Evolutionary conservation across 2,329 filamentous ascomycete genomes (phyloP), one percentile per base, ranked within the genome.

Genomic region (Calonectria naviculata): DNA sequence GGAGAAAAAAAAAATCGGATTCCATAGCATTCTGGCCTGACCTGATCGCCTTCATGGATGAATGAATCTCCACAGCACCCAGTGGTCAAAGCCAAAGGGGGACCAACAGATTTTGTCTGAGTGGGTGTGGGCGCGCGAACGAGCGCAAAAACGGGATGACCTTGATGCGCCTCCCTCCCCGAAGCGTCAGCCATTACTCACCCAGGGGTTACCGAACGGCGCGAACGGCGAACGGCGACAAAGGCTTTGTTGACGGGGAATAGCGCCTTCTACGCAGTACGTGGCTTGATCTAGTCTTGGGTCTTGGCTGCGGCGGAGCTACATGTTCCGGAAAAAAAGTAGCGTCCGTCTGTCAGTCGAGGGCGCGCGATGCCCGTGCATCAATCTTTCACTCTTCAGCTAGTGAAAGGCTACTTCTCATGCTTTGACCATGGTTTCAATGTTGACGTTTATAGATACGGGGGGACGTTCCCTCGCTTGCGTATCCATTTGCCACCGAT

Each of bases 1-100:
- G 52, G 52, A 36, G 17, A 24, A 36, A 58, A 56, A 31, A 56
- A 38, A 47, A 47, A 28, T n/a, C 47, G 52, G 52, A 58, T 58
- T 58, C 52, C 31, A 58, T 19, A 34, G 31, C 21, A 21, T 58
- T 58, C 52, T 58, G 52, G 52, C 38, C 42, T 46, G 42, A 21
- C 42, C 28, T 36, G 44, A 38, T 47, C 61, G 61, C 31, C 61
- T 64, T 47, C 44, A 49, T 64, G 61, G 61, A 64, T 64, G 31
- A 28, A 61, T 42, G 41, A 19, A 47, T 46, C 60, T 63, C 60
- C 41, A 63, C 60, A 58, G 10, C 24, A 34, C 21, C 21, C 41
- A 36, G 60, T 46, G 41, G 44, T 49, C 61, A 49, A 28, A 49
- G 61, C 61, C 44, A 49, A 64, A 52, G 61, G 44, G 61, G 29